Evolutionary conservation across 1,139 yeast species (phyloP), one percentile per base, ranked within the genome.

Genomic region (Taiozyma sp.): DNA sequence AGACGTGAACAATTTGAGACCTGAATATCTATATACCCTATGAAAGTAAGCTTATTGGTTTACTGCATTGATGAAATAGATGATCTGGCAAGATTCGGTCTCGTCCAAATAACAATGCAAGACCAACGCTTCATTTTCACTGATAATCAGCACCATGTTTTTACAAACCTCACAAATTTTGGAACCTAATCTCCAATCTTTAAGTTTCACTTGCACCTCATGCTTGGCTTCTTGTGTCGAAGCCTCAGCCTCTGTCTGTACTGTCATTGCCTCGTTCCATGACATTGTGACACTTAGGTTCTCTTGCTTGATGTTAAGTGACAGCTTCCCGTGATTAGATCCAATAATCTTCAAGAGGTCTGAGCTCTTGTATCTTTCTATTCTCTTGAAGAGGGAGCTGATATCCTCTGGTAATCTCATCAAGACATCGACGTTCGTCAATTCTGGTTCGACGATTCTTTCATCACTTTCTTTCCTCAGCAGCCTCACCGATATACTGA

Each of bases 181-280:
- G 4, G 81, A 72, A 0, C 84, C 84, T 64, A 76, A 64, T 52
- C 72, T 78, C 87, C 87, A 83, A 61, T 82, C 84, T 54, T 70
- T 71, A 28, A 81, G 65, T 56, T 70, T 72, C 22, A 83, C 78
- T 22, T 70, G 65, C 14, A 81, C 69, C 32, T 70, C 73, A 46
- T 70, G 68, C 43, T 68, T 74, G 44, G 52, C 61, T 38, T 69
- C 70, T 24, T 40, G 29, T 23, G 43, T 23, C 6, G 30, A 40
- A 19, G 29, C 29, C 27, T 42, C 50, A 39, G 41, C 44, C 4
- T 48, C 50, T 16, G 53, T 53, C 30, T 60, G 65, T 2, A 67
- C 68, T 43, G 68, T 68, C 23, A 73, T 51, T 43, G 55, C 51
- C 36, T 75, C 79, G 57, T 81, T 82, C 88, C 87, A 83, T 49